Conservation (phyloP, 768 basidiomycete species). For the Multifurca ochricompacta region DNA sequence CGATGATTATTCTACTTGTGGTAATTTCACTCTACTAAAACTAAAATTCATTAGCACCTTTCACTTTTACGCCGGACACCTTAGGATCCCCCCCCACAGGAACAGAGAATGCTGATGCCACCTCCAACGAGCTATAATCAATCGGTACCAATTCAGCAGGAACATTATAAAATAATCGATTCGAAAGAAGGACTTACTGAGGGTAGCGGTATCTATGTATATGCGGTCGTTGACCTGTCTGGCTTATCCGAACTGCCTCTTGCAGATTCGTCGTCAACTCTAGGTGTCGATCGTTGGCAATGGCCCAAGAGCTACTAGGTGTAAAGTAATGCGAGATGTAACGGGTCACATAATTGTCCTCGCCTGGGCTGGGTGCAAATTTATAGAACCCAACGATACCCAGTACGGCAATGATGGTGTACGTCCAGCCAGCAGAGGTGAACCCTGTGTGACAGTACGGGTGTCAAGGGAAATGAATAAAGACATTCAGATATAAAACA, state of each 20-base stretch:
- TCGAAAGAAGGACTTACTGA: slow-evolving; percentile 38
- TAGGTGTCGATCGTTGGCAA: slow-evolving; percentile 51
- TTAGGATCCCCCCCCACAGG: slow-evolving; percentile 20
- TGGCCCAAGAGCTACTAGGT: slow-evolving; percentile 46
- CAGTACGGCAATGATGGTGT: slow-evolving; percentile 44
- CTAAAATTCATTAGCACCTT: slow-evolving; percentile 13
- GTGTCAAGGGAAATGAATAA: neutral
- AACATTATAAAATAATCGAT: neutral
- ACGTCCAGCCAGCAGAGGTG: slow-evolving; percentile 58
- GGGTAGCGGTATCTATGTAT: slow-evolving; percentile 64
- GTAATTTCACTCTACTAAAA: neutral
- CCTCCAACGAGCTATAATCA: slow-evolving; percentile 6
- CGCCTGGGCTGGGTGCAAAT: slow-evolving; percentile 52
- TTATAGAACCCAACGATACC: slow-evolving; percentile 53
- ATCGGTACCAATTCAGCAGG: neutral
- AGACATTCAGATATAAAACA: slow-evolving; percentile 17
- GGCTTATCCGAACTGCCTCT: slow-evolving; percentile 36
- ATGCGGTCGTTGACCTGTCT: slow-evolving; percentile 36
- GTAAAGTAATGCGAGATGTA: slow-evolving; percentile 55
- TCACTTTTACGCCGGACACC: slow-evolving; percentile 16
- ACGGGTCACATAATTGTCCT: slow-evolving; percentile 57
- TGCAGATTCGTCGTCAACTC: slow-evolving; percentile 37
- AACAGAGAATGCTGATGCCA: slow-evolving; percentile 14
- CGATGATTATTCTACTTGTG: neutral
- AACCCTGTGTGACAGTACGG: slow-evolving; percentile 41